These are phyloP conservation scores for Scheffersomyces segobiensis DNA, from an alignment of 1,139 yeast species.

Conservation along the genomic window DNA sequence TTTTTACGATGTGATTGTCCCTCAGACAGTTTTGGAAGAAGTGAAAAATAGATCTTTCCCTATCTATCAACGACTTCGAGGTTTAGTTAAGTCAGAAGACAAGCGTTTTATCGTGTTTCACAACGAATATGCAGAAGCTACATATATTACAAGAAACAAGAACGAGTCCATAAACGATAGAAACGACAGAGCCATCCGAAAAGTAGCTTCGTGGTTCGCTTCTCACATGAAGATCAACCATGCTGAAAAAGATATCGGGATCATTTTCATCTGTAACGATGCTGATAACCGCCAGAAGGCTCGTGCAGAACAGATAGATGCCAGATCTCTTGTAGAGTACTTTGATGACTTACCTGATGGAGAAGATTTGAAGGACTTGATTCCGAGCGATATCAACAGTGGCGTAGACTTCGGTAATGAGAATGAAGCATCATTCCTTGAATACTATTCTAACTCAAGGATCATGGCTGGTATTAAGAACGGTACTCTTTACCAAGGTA, in stretches of 20 bases:
- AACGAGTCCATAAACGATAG: slow-evolving; percentile 85
- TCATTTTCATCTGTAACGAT: slow-evolving; percentile 79
- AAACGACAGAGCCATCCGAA: slow-evolving; percentile 88
- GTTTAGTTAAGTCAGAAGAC: slow-evolving; percentile 72
- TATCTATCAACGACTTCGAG: slow-evolving; percentile 79
- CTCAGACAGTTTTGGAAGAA: slow-evolving; percentile 93
- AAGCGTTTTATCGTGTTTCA: slow-evolving; percentile 91
- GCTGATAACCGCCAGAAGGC: slow-evolving; percentile 66
- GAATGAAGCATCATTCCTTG: slow-evolving; percentile 65
- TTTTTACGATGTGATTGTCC: slow-evolving; percentile 86
- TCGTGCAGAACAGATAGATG: slow-evolving; percentile 49
- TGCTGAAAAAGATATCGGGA: slow-evolving; percentile 39
- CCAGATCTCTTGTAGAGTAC: slow-evolving; percentile 63
- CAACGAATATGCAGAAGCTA: slow-evolving; percentile 80
- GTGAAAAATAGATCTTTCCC: slow-evolving; percentile 88
- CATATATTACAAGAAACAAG: slow-evolving; percentile 62
- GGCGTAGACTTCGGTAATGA: slow-evolving; percentile 16
- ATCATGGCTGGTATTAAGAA: slow-evolving; percentile 87
- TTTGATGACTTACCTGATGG: slow-evolving; percentile 72
- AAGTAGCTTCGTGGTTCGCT: slow-evolving; percentile 69
- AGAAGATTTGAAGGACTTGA: slow-evolving; percentile 75
- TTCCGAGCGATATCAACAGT: slow-evolving; percentile 56
- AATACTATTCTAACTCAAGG: slow-evolving; percentile 78
- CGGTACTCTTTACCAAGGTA: slow-evolving; percentile 87
- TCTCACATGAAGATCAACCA: slow-evolving; percentile 53